Evolutionary conservation across 2,329 filamentous ascomycete genomes (phyloP).

Genomic region (Ophiostoma quercus): DNA sequence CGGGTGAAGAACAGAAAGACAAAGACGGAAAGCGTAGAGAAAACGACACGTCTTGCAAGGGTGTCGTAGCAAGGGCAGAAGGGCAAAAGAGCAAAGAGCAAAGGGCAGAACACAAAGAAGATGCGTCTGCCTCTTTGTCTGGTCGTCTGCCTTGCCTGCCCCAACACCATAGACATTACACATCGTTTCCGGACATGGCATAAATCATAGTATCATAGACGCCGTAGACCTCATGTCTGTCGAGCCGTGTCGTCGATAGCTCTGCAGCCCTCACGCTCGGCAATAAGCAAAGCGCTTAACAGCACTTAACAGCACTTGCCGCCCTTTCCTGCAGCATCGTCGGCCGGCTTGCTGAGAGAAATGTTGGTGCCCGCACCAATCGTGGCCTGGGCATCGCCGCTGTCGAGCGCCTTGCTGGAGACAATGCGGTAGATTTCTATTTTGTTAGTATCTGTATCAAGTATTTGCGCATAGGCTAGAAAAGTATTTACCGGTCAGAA

Average conservation of each 20-base stretch:
- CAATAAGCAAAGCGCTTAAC: not conserved
- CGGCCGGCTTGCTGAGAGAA: slow-evolving; percentile 78
- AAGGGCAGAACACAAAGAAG: not conserved
- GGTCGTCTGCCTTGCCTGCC: not conserved
- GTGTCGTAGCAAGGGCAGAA: not conserved
- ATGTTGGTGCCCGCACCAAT: slow-evolving; percentile 78
- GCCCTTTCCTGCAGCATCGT: slow-evolving; percentile 67
- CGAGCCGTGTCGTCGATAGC: not conserved
- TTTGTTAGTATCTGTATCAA: too few relatives aligned
- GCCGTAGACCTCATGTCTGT: slow-evolving; percentile 22
- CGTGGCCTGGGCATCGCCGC: slow-evolving; percentile 75
- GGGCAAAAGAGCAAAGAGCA: not conserved
- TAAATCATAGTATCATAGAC: slow-evolving; percentile 22
- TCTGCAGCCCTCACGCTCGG: not conserved
- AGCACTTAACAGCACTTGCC: slow-evolving; percentile 72
- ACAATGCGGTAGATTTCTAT: slow-evolving; percentile 99
- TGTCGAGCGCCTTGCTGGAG: slow-evolving; percentile 93
- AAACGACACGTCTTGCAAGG: not conserved
- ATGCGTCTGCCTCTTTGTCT: slow-evolving; percentile 5
- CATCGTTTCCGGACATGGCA: slow-evolving; percentile 17
- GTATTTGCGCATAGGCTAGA: too few relatives aligned
- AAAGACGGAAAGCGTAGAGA: not conserved
- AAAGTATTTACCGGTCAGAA: too few relatives aligned
- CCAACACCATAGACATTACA: not conserved
- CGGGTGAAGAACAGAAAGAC: slow-evolving; percentile 5